Base-by-base conservation (phyloP, 805 yeast genomes). In the Metschnikowia bowlesiae region DNA sequence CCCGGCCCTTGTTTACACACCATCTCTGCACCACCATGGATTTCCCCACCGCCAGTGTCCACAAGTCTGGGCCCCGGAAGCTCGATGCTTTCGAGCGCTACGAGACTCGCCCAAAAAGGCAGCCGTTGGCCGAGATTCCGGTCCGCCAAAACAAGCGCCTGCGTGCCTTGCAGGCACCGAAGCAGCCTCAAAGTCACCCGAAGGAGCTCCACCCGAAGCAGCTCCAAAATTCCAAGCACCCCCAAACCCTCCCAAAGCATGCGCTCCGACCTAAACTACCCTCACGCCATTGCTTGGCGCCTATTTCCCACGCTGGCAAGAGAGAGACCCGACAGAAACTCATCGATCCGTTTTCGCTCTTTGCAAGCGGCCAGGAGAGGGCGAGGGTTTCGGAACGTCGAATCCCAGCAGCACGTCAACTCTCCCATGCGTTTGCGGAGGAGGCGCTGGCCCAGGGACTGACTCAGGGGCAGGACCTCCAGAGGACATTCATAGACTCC, bases 61-160 rank as follows among this genome's bases (percentile, higher is more conserved):
- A 30, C 13, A 29, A 30, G 28, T 11, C 18, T 13, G 28, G 36
- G 44, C 45, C 13, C 9, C 43, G 44, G 38, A 44, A 49, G 11
- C 56, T 43, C 28, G 59, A 56, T 35, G 58, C 43, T 1, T 56
- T 56, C 18, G 54, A 56, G 34, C 34, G 49, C 6, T 54, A 46
- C 34, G 46, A 54, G 37, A 48, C 43, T 9, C 44, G 56, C 4
- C 48, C 56, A 4, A 50, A 52, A 36, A 51, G 59, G 3, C 46
- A 39, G 13, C 53, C 59, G 10, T 43, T 54, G 9, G 52, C 41
- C 2, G 58, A 56, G 32, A 38, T 52, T 13, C 44, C 51, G 11
- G 39, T 30, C 8, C 35, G 8, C 8, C 33, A 18, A 29, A 30
- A 39, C 26, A 16, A 9, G 11, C 9, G 18, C 13, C 28, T 22